Conservation (phyloP, 2,329 filamentous ascomycete species). For the Fusarium irregulare region DNA sequence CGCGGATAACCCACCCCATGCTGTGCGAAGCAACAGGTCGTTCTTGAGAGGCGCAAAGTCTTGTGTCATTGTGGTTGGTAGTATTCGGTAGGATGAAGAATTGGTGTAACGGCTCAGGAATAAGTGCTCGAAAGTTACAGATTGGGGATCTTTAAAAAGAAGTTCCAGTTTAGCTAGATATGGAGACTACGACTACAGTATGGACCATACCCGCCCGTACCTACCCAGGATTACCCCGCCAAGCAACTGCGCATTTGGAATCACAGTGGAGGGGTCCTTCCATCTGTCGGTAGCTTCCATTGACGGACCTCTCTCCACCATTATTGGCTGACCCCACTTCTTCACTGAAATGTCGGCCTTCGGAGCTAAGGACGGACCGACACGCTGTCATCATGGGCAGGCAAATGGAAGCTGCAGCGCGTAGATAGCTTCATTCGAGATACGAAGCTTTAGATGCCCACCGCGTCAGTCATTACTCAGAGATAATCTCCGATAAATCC, state of each 20-base stretch:
- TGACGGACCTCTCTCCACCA: constrained; percentile 1
- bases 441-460: constrained; percentile 1
- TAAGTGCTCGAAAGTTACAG: constrained; percentile 16
- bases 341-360: neutral
- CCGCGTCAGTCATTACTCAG: neutral
- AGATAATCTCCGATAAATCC: neutral
- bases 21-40: constrained; percentile 89
- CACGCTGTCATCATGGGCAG: constrained; percentile 39
- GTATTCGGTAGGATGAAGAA: neutral
- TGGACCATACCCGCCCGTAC: neutral
- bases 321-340: constrained; percentile 8
- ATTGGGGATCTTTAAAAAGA: constrained; percentile 24
- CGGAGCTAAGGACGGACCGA: constrained; percentile 44
- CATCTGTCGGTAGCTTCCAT: neutral
- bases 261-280: constrained; percentile 31
- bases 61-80: constrained; percentile 68
- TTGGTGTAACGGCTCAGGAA: constrained; percentile 12
- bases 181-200: neutral
- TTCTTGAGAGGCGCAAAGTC: constrained; percentile 89
- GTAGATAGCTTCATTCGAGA: constrained; percentile 29
- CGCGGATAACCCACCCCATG: constrained; percentile 73
- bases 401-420: constrained; percentile 19
- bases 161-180: constrained; percentile 8
- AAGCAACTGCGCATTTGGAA: constrained; percentile 23
- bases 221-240: constrained; percentile 25